Base-by-base conservation (phyloP, 1,139 yeast genomes). In the Suhomyces terraborum region DNA sequence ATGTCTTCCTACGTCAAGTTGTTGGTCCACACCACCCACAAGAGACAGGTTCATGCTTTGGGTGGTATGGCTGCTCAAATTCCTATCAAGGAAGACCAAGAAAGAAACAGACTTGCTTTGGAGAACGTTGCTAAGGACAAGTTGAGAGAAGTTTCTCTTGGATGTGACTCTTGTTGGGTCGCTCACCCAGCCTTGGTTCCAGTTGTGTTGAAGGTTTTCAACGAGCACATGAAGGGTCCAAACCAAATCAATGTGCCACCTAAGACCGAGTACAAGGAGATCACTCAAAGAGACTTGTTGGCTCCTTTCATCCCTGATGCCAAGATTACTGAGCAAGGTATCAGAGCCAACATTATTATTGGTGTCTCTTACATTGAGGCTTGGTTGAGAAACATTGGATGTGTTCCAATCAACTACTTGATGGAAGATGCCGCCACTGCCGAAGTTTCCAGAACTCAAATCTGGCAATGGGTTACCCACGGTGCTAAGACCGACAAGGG, bases 401-500 rank as follows among this genome's bases (percentile, higher is more conserved):
- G 89, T 69, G 89, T 85, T 46, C 91, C 94, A 54, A 84, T 85
- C 66, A 83, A 84, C 72, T 82, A 77, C 63, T 73, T 84, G 67
- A 85, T 85, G 94, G 94, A 85, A 67, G 93, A 85, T 58, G 93
- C 93, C 41, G 93, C 93, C 36, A 85, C 93, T 44, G 93, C 93
- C 41, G 94, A 85, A 64, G 93, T 85, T 29, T 84, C 91, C 24
- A 80, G 94, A 63, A 79, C 88, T 29, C 89, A 84, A 66, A 75
- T 85, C 54, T 82, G 86, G 80, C 91, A 85, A 64, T 85, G 93
- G 93, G 88, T 84, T 48, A 81, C 81, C 51, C 93, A 85, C 61
- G 82, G 82, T 43, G 81, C 79, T 41, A 66, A 64, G 51, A 83
- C 91, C 38, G 78, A 76, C 50, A 73, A 75, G 50, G 84, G 85